phyloP scores from a whole-genome alignment of 164 flowering plant species.

The Cinnamomum micranthum region DNA sequence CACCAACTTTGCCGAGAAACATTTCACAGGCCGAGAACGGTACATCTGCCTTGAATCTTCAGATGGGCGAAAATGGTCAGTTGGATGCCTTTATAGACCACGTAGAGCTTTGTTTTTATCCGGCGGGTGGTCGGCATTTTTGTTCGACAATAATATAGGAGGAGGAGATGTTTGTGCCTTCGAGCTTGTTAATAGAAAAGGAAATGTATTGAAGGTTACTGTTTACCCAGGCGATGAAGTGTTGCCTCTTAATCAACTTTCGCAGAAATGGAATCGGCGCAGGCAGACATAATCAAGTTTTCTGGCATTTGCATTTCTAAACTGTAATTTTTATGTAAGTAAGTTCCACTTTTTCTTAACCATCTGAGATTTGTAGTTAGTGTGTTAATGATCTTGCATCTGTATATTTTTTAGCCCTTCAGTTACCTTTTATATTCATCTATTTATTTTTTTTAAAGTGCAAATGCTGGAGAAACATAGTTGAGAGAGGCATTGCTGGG shows the following conservation, averaged over 20 bases:
- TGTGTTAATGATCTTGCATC: not conserved
- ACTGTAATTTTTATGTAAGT: too few species aligned
- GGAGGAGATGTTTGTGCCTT: slow-evolving; percentile 27
- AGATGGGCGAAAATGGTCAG: slow-evolving; percentile 16
- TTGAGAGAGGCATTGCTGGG: not conserved
- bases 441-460: too few species aligned
- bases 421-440: too few species aligned
- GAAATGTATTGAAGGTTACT: slow-evolving; percentile 2
- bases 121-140: slow-evolving; percentile 17
- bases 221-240: slow-evolving; percentile 6
- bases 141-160: slow-evolving; percentile 18
- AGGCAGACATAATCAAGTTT: not conserved
- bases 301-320: not conserved
- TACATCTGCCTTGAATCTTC: slow-evolving; percentile 3
- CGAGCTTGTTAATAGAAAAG: slow-evolving; percentile 8
- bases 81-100: not conserved
- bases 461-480: not conserved
- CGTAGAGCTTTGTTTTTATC: not conserved
- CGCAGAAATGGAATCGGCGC: not conserved
- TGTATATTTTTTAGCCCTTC: too few species aligned
- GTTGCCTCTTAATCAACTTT: not conserved
- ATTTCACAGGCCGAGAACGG: not conserved
- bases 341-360: too few species aligned
- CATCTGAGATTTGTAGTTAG: not conserved
- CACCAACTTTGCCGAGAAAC: not conserved